Base-by-base conservation (phyloP, 257 asterid species). In the Rubia yunnanensis region DNA sequence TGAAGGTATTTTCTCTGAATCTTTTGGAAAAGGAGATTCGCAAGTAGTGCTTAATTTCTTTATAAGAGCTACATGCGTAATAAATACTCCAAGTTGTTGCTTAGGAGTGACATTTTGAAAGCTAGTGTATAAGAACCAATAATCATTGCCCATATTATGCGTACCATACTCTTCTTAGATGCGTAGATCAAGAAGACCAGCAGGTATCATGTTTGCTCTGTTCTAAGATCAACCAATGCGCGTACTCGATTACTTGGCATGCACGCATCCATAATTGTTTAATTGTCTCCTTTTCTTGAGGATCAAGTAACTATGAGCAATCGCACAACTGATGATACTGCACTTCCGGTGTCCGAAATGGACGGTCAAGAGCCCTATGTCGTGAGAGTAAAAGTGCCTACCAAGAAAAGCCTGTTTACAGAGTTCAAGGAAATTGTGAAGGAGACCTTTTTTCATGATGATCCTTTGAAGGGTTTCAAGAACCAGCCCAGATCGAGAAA, bases 361-460 rank as follows among this genome's bases (percentile, higher is more conserved):
- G 26, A 20, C 11, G 56, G 18, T 20, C 26, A 49, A 0, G 27
- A 50, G 52, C 96, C 95, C 5, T 85, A 79, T 68, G 65, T 76
- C 60, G 80, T 85, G 75, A 87, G 83, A 77, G 97, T 89, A 23
- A 91, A 88, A 10, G 79, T 82, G 41, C 98, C 98, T 23, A 91
- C 91, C 11, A 89, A 83, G 82, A 89, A 89, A 74, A 84, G 79
- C 32, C 63, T 76, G 20, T 80, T 87, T 75, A 73, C 77, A 32
- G 97, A 89, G 64, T 80, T 92, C 71, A 81, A 85, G 20, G n/a
- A 78, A 18, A 75, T 78, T 1, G 27, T 89, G 72, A 87, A 84
- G 70, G 98, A 92, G 69, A 87, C 95, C 0, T 81, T 92, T 70
- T 83, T 92, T 27, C 54, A 95, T 0, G 98, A 92, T 62, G 96